Evolutionary conservation across 225 moss, liverwort and hornwort genomes (phyloP), one percentile per base, ranked within the genome.

Genomic region (Bryoerythrophyllum caledonicum): DNA sequence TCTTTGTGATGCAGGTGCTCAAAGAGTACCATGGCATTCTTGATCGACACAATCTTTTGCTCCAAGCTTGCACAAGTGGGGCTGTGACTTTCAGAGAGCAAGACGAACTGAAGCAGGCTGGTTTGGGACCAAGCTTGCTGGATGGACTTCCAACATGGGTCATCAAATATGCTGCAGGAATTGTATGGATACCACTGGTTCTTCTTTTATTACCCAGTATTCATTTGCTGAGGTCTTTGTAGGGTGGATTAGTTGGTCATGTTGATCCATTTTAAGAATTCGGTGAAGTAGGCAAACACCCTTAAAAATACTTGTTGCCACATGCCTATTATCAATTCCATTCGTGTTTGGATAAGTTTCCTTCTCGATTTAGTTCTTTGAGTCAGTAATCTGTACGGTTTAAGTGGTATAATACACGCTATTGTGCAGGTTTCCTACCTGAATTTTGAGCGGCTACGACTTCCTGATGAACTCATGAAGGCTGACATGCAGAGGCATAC

Each of bases 381-480:
- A 32, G 57, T 53, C 23, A 26, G 58, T 44, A 34, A 35, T 35
- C 59, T 80, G 9, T 74, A 38, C 25, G 34, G 27, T 76, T 41
- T 60, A 52, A 20, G 60, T 16, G 28, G 48, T 52, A 17, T 70
- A 27, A 28, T 55, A 34, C 44, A 32, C 77, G 49, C 19, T 53
- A 37, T 57, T 78, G 61, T 72, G 66, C 90, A 96, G 96, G 94
- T 99, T 51, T 84, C 86, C 20, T 99, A 95, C 65, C 80, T 99
- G 76, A 99, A 95, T 82, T 88, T 86, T 76, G 99, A 99, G 73
- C 95, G 93, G 70, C 67, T 78, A 64, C 81, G 88, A 27, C 99
- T 99, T 81, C 99, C 99, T 32, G 91, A 87, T 9, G 99, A 99
- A 88, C 93, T 99, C 30, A 85, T 93, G 89, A 93, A 90, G 75